These are phyloP conservation scores for Trypanosoma mega DNA, from an alignment of 208 protist species.

Conservation along the genomic window DNA sequence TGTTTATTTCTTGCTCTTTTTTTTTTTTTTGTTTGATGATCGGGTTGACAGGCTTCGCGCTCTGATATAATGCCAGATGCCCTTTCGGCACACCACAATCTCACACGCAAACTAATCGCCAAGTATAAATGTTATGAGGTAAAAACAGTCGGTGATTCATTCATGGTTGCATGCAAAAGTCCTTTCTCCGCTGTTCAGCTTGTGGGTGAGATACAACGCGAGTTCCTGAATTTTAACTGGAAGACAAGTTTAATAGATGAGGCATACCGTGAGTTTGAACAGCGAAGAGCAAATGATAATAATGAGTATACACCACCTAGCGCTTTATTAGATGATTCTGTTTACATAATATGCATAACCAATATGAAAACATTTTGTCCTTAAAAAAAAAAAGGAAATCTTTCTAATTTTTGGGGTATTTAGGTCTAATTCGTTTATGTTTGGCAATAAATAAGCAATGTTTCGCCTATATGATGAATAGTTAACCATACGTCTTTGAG, in stretches of 20 bases:
- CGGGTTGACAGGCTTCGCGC: constrained; percentile 54
- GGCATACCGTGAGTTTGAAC: constrained; percentile 40
- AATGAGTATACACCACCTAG: constrained; percentile 25
- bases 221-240: constrained; percentile 55
- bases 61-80: constrained; percentile 60
- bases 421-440: too few relatives aligned
- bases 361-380: too few relatives aligned
- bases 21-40: too few relatives aligned
- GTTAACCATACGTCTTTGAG: too few relatives aligned
- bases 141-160: constrained; percentile 82
- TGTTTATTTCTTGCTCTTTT: too few relatives aligned
- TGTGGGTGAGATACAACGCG: constrained; percentile 43
- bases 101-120: constrained; percentile 54
- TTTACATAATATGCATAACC: too few relatives aligned
- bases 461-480: too few relatives aligned
- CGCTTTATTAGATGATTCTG: too few relatives aligned
- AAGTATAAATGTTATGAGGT: constrained; percentile 76
- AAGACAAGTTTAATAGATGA: constrained; percentile 31
- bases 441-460: too few relatives aligned
- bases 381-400: too few relatives aligned
- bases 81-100: constrained; percentile 55
- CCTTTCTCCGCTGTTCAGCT: constrained; percentile 39
- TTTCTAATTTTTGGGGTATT: too few relatives aligned
- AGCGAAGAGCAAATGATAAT: constrained; percentile 12
- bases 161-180: constrained; percentile 77